Base-by-base conservation (phyloP, 768 basidiomycete genomes). In the Lactarius pseudohatsudake region DNA sequence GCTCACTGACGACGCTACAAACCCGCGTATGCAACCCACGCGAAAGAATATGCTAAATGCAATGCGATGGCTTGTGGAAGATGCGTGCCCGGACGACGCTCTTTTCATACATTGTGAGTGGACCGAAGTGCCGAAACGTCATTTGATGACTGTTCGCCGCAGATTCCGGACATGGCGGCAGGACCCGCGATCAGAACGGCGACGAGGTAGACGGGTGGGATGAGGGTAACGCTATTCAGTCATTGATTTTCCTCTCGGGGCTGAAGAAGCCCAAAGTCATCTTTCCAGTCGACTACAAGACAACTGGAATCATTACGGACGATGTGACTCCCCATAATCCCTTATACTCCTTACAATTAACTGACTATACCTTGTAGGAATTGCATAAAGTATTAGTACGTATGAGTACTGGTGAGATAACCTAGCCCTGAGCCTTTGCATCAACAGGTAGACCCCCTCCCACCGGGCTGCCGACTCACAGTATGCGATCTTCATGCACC, bases 131-230 rank as follows among this genome's bases (percentile, higher is more conserved):
- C 54, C 34, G 11, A 55, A 32, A 40, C n/a, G 43, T 41, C n/a
- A 28, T 56, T n/a, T 16, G 26, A 30, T 36, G 32, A 36, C 26
- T 1, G 7, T 26, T 45, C 32, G 34, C 26, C 30, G 3, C 10
- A 92, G 92, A 93, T 75, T 96, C 94, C 6, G 96, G 96, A 16
- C 96, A 98, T 70, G 96, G 96, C 43, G 95, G 94, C 16, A 95
- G 95, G 77, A 89, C 90, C 0, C 82, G 90, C 68, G 96, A 97
- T 76, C 40, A 77, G 3, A 86, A 93, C 70, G 92, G 92, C 1
- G 92, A 95, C 71, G 92, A 96, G 76, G 85, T 77, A 0, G 94
- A 95, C 74, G 94, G 94, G 15, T 85, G 77, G 69, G 92, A 95
- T 71, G 92, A 94, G 84, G 87, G 89, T 86, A 43, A 28, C 58